A percentile compares a stretch with the other conserved stretches of the same genome.
Conservation (phyloP, 345 rosid genomes). For the Litchi chinensis region DNA sequence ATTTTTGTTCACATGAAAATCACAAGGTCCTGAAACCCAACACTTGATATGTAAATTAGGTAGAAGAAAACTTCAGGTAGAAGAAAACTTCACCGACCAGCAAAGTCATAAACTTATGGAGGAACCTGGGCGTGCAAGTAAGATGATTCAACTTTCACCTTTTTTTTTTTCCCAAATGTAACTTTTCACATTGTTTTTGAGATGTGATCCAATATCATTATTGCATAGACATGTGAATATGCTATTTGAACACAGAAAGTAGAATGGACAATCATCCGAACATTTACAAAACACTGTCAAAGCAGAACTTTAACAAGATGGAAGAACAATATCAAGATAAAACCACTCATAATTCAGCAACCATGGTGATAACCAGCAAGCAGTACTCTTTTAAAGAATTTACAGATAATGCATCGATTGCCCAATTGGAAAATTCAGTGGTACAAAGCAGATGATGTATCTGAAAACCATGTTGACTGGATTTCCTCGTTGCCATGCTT, state of each 20-base stretch:
- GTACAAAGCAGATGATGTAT: neutral
- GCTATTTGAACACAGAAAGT: neutral
- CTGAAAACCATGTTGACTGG: neutral
- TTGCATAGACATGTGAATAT: neutral
- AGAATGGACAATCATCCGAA: neutral
- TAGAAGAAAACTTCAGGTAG: too few relatives aligned
- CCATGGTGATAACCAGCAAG: neutral
- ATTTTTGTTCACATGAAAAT: too few relatives aligned
- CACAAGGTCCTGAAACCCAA: too few relatives aligned
- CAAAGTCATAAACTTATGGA: neutral
- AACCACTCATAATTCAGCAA: slow-evolving; percentile 5
- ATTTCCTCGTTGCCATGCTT: neutral
- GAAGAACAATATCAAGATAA: neutral
- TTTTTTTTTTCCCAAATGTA: too few relatives aligned
- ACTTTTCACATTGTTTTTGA: neutral
- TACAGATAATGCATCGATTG: slow-evolving; percentile 7
- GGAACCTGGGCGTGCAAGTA: neutral
- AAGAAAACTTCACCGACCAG: neutral
- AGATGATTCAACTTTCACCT: neutral
- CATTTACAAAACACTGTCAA: slow-evolving; percentile 12
- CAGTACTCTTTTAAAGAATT: neutral
- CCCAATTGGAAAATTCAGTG: neutral
- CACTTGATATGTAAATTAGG: neutral
- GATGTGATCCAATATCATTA: neutral
- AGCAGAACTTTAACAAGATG: neutral